Percentiles rank a stretch among this genome's conserved stretches.
Conservation (phyloP, 1,284 basidiomycete species). For the Rugosomyces carneus region DNA sequence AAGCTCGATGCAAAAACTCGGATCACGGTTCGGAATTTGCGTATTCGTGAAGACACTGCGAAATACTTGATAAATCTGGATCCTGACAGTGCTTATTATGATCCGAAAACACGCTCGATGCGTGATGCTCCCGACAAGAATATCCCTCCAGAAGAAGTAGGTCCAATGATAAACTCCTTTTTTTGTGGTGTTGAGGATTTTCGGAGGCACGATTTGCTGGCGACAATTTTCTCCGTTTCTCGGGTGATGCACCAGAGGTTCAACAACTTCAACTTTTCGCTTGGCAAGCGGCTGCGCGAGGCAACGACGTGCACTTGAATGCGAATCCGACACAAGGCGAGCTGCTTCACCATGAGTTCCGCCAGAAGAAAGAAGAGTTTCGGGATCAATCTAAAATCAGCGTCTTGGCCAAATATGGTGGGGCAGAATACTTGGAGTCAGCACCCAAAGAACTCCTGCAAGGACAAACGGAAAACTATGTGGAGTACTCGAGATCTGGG, state of each 20-base stretch:
- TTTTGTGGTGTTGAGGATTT: conserved; percentile 5
- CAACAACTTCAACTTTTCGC: conserved; percentile 94
- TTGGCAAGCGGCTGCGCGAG: conserved; percentile 91
- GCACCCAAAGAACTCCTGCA: conserved; percentile 85
- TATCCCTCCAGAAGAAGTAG: conserved; percentile 78
- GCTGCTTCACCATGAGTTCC: conserved; percentile 86
- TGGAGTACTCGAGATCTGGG: conserved; percentile 93
- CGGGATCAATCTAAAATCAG: conserved; percentile 84
- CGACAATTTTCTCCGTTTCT: conserved; percentile 90
- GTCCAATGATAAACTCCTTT: conserved; percentile 19
- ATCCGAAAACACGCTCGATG: conserved; percentile 99
- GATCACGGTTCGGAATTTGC: conserved; percentile 95
- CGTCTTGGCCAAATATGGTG: conserved; percentile 89
- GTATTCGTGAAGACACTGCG: conserved; percentile 98
- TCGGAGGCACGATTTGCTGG: conserved; percentile 84
- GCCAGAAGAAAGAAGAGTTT: conserved; percentile 86
- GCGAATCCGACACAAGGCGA: conserved; percentile 96
- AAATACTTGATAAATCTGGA: conserved; percentile 99
- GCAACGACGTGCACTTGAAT: conserved; percentile 93
- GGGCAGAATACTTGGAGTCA: conserved; percentile 86
- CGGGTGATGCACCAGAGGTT: conserved; percentile 88
- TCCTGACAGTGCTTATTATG: conserved; percentile 95
- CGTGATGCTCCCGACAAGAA: conserved; percentile 87
- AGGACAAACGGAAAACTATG: conserved; percentile 96
- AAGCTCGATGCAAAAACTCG: conserved; percentile 97